Evolutionary conservation across 2,329 filamentous ascomycete genomes (phyloP).

Genomic region (Tolypocladium ovalisporum): DNA sequence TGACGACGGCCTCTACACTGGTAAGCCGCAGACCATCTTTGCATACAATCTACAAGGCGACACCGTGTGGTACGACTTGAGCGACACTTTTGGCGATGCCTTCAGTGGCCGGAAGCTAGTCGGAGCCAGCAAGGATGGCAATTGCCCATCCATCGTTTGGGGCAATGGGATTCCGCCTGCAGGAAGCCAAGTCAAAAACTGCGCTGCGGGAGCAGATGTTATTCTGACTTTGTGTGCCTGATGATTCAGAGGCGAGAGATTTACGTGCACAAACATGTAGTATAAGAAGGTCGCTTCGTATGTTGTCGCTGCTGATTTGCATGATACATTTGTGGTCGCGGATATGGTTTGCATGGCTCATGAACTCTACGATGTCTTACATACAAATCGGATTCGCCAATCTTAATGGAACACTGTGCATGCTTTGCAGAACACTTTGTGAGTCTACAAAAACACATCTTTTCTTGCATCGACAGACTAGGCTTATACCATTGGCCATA

Average conservation of each 20-base stretch:
- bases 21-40: constrained; percentile 27
- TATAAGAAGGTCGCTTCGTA: not conserved
- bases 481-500: too few species aligned
- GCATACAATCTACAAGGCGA: constrained; percentile 25
- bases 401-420: too few species aligned
- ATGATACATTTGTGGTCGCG: too few species aligned
- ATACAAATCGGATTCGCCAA: too few species aligned
- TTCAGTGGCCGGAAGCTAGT: constrained; percentile 22
- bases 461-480: too few species aligned
- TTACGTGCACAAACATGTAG: not conserved
- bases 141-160: constrained; percentile 26
- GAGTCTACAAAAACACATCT: too few species aligned
- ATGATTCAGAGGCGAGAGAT: not conserved
- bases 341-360: not conserved
- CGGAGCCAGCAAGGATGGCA: constrained; percentile 14
- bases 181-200: constrained; percentile 26
- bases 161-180: constrained; percentile 19
- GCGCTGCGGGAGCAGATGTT: constrained; percentile 19
- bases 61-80: constrained; percentile 28
- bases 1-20: constrained; percentile 25
- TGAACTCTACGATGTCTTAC: too few species aligned
- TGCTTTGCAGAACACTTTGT: too few species aligned
- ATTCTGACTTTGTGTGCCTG: constrained; percentile 22
- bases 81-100: constrained; percentile 27
- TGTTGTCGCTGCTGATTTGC: not conserved